phyloP scores from a whole-genome alignment of 176 grass and related monocot species.

The Carex kokanica region DNA sequence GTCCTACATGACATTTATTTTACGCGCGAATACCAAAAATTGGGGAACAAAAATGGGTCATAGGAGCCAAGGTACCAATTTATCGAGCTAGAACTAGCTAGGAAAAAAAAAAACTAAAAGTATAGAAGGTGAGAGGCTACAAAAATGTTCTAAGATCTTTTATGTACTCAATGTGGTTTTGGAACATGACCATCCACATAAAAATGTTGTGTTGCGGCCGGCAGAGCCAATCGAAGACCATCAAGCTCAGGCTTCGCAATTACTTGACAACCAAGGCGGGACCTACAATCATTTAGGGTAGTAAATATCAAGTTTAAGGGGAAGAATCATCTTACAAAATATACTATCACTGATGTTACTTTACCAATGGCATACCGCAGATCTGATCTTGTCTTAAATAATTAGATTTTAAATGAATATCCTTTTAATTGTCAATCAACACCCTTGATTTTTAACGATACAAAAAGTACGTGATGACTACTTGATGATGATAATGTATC shows the following conservation, averaged over 20 bases:
- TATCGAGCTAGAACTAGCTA: conserved; percentile 2
- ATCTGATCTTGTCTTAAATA: too few relatives aligned
- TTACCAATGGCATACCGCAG: too few relatives aligned
- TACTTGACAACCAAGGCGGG: conserved; percentile 93
- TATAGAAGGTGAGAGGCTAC: conserved; percentile 13
- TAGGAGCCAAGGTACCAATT: background rate
- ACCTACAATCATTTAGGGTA: conserved; percentile 40
- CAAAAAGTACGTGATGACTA: too few relatives aligned
- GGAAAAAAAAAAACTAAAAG: background rate
- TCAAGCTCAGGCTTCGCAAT: conserved; percentile 81
- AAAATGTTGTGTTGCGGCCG: conserved; percentile 74
- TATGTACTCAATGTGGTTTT: conserved; percentile 60
- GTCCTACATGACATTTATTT: conserved; percentile 17
- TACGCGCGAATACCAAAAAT: background rate
- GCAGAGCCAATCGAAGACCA: conserved; percentile 62
- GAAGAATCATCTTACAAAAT: too few relatives aligned
- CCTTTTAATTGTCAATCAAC: too few relatives aligned
- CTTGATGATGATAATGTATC: too few relatives aligned
- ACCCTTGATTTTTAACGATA: too few relatives aligned
- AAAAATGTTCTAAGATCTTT: conserved; percentile 13
- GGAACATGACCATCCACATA: conserved; percentile 75
- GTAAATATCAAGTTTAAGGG: background rate
- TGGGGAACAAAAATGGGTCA: background rate
- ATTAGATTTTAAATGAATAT: too few relatives aligned
- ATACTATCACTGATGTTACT: too few relatives aligned